These are phyloP conservation scores for Ganoderma lucidum DNA, from an alignment of 1,284 basidiomycete genomes.

Conservation along the genomic window DNA sequence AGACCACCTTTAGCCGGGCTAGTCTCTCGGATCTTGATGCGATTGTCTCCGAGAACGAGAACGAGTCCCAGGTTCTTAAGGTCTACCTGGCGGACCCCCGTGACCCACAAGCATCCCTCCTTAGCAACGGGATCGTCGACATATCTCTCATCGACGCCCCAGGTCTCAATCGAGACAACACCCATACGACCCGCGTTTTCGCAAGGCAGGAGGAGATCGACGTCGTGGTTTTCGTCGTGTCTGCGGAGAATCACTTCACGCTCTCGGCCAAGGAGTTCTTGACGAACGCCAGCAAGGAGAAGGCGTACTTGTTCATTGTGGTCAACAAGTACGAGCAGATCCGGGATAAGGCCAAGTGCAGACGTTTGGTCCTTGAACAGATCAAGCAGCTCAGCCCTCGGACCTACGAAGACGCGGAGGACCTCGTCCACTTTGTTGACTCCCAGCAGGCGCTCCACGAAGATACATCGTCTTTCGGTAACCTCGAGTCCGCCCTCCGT, in stretches of 20 bases:
- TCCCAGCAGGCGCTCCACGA: slow-evolving; percentile 76
- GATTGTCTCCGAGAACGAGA: slow-evolving; percentile 84
- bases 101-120: slow-evolving; percentile 80
- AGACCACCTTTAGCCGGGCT: slow-evolving; percentile 79
- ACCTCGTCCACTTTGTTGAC: slow-evolving; percentile 99
- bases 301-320: slow-evolving; percentile 98
- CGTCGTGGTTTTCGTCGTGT: slow-evolving; percentile 98
- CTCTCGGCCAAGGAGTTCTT: slow-evolving; percentile 97
- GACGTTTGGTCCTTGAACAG: slow-evolving; percentile 90
- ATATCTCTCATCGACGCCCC: slow-evolving; percentile 99
- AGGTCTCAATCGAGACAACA: slow-evolving; percentile 94
- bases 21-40: slow-evolving; percentile 79
- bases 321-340: slow-evolving; percentile 99
- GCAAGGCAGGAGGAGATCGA: slow-evolving; percentile 98
- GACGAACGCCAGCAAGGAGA: slow-evolving; percentile 93
- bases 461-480: slow-evolving; percentile 79
- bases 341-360: slow-evolving; percentile 94
- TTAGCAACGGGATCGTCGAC: slow-evolving; percentile 96
- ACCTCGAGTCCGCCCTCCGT: slow-evolving; percentile 91
- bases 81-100: slow-evolving; percentile 85
- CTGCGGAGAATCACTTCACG: slow-evolving; percentile 99
- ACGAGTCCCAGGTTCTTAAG: slow-evolving; percentile 78
- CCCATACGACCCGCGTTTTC: slow-evolving; percentile 97
- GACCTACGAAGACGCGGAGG: slow-evolving; percentile 91
- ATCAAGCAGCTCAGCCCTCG: slow-evolving; percentile 92